phyloP scores from a whole-genome alignment of 208 protist genomes.

The Crithidia sp. region DNA sequence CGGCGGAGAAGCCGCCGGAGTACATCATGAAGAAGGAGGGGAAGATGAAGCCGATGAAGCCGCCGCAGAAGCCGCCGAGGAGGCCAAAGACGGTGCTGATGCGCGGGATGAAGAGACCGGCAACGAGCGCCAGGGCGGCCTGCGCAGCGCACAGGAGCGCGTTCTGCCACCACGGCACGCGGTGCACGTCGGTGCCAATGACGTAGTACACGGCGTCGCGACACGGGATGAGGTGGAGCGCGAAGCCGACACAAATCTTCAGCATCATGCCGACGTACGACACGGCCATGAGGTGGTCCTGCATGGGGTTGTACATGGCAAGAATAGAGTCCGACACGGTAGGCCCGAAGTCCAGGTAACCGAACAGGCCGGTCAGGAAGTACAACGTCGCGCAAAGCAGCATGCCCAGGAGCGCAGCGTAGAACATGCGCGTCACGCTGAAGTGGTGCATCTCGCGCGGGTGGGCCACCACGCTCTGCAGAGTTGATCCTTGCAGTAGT shows the following conservation, averaged over 20 bases:
- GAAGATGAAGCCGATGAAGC: conserved; percentile 83
- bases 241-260: conserved; percentile 73
- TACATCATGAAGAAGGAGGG: conserved; percentile 79
- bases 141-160: conserved; percentile 40
- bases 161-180: conserved; percentile 58
- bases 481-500: too few species aligned
- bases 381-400: conserved; percentile 62
- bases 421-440: conserved; percentile 46
- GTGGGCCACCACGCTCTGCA: too few species aligned
- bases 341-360: conserved; percentile 76
- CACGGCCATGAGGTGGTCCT: conserved; percentile 56
- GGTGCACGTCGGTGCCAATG: conserved; percentile 29
- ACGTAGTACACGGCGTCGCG: conserved; percentile 69
- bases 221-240: conserved; percentile 58
- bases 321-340: conserved; percentile 54
- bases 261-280: conserved; percentile 72
- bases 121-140: conserved; percentile 41
- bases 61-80: conserved; percentile 66
- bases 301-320: conserved; percentile 60
- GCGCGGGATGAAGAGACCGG: conserved; percentile 76
- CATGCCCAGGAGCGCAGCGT: conserved; percentile 44
- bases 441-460: conserved; percentile 72
- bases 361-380: conserved; percentile 76
- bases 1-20: conserved; percentile 39
- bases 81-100: conserved; percentile 77